Percentiles rank a stretch among this genome's conserved stretches.
These are phyloP conservation scores for Trifolium fragiferum DNA, from an alignment of 306 rosid genomes.

Conservation along the genomic window DNA sequence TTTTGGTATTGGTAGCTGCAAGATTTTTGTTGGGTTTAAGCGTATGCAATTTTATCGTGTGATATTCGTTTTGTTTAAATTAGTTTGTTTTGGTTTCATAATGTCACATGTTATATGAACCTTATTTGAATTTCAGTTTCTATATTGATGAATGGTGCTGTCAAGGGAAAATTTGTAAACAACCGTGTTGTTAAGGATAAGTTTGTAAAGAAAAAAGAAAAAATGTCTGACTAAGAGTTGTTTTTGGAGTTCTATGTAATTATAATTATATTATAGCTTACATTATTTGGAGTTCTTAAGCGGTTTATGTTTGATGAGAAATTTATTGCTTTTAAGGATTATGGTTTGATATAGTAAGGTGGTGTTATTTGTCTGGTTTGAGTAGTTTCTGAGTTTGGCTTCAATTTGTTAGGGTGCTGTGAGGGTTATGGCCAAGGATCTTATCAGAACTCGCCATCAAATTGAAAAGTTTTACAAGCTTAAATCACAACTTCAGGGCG, in stretches of 20 bases:
- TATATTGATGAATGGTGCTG: neutral
- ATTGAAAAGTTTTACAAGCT: slow-evolving; percentile 88
- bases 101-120: neutral
- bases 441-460: slow-evolving; percentile 91
- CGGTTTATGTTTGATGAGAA: slow-evolving; percentile 3
- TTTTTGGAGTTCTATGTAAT: neutral
- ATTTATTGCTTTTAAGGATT: slow-evolving; percentile 24
- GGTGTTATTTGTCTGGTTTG: slow-evolving; percentile 29
- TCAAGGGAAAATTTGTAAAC: too few species aligned
- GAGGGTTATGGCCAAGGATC: slow-evolving; percentile 92
- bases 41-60: too few species aligned
- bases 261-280: neutral
- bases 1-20: too few species aligned
- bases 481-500: slow-evolving; percentile 92
- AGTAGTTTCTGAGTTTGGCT: slow-evolving; percentile 28
- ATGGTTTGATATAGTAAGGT: slow-evolving; percentile 12
- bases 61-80: neutral
- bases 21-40: too few species aligned
- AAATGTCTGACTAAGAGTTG: neutral
- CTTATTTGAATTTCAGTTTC: neutral
- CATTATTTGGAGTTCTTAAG: slow-evolving; percentile 26
- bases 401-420: slow-evolving; percentile 70
- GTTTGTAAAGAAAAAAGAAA: too few species aligned
- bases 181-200: too few species aligned
- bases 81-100: neutral